These are phyloP conservation scores for Tilletia caries DNA, from an alignment of 1,284 basidiomycete genomes.

Conservation along the genomic window DNA sequence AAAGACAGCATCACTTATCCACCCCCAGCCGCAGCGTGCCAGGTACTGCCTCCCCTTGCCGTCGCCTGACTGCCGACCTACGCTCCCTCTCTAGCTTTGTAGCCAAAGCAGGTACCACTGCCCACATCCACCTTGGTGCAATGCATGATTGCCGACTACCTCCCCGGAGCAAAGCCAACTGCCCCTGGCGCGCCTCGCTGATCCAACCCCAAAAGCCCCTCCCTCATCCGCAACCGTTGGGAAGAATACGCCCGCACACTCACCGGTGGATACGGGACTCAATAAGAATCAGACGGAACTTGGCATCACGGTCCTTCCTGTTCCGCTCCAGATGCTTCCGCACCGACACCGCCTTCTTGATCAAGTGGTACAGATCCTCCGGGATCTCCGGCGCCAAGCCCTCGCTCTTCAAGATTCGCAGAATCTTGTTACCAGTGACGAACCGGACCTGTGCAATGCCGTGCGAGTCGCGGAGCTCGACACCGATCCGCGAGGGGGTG, in stretches of 20 bases:
- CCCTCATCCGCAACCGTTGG: no score
- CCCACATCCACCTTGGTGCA: no score
- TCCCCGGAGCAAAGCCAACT: no score
- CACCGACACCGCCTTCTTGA: conserved; percentile 99
- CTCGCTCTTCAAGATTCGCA: conserved; percentile 93
- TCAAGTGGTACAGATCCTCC: conserved; percentile 98
- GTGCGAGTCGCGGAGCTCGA: conserved; percentile 94
- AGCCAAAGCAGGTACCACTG: no score
- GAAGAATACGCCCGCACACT: not conserved
- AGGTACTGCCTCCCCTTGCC: no score
- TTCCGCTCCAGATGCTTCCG: conserved; percentile 98
- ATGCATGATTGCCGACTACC: no score
- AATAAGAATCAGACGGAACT: conserved; percentile 89
- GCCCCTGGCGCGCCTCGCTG: no score
- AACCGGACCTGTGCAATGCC: conserved; percentile 93
- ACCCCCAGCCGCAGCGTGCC: no score
- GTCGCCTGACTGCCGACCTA: no score
- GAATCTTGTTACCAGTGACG: conserved; percentile 98
- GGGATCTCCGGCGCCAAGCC: conserved; percentile 96
- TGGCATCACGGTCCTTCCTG: conserved; percentile 89
- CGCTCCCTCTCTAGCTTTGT: no score
- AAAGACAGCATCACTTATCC: no score
- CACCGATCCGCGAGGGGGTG: conserved; percentile 96
- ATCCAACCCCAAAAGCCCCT: no score
- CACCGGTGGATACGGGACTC: conserved; percentile 94